Percentiles rank a stretch among this genome's conserved stretches.
Evolutionary conservation across 768 basidiomycete genomes (phyloP).

Genomic region (Kwoniella dejecticola): DNA sequence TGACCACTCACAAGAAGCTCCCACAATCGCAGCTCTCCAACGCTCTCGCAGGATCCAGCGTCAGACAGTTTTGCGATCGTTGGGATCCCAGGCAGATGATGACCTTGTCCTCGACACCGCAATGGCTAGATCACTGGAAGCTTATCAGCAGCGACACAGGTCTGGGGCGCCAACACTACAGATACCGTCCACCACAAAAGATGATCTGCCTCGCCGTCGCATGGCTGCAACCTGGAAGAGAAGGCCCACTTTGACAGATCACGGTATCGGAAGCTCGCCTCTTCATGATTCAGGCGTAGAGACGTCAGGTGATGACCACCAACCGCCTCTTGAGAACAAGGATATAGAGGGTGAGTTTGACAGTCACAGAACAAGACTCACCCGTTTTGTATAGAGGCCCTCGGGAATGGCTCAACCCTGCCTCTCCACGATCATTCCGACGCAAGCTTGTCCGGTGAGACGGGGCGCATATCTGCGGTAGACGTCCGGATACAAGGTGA

Average conservation of each 20-base stretch:
- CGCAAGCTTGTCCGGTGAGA: no score
- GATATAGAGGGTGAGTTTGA: background rate
- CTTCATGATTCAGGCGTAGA: no score
- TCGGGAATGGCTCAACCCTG: no score
- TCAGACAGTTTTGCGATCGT: background rate
- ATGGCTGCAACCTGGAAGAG: background rate
- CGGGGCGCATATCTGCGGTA: slow-evolving; percentile 9
- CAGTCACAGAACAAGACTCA: no score
- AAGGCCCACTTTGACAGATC: background rate
- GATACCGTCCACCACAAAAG: background rate
- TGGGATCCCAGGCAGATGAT: slow-evolving; percentile 3
- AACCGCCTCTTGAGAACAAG: background rate
- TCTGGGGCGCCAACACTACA: slow-evolving; percentile 7
- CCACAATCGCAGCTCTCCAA: no score
- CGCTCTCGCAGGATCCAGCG: no score
- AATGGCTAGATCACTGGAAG: slow-evolving; percentile 8
- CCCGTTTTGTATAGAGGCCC: no score
- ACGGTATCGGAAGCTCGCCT: background rate
- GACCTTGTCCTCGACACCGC: slow-evolving; percentile 5
- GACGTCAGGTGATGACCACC: background rate
- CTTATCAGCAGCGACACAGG: background rate
- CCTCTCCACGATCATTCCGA: no score
- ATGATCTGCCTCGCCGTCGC: background rate
- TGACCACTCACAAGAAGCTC: no score
- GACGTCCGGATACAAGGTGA: slow-evolving; percentile 8